These are phyloP conservation scores for Colletotrichum shisoi DNA, from an alignment of 2,329 filamentous ascomycete species.

Conservation along the genomic window DNA sequence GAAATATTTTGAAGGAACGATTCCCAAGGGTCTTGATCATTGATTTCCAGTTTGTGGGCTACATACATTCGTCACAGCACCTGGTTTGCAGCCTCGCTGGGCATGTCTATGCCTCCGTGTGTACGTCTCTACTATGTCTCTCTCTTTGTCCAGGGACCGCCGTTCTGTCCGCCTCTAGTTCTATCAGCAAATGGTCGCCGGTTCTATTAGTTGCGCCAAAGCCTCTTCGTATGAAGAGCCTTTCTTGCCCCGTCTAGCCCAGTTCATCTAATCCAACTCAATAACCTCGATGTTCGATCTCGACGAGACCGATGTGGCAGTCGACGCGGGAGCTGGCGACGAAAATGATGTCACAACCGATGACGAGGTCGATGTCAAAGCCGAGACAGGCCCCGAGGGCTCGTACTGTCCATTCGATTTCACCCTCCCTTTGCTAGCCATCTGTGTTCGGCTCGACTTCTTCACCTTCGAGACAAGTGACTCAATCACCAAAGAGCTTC, in stretches of 20 bases:
- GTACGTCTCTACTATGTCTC: not conserved
- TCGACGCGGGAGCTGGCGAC: no score
- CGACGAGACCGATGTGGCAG: not conserved
- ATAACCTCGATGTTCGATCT: not conserved
- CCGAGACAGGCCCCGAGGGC: not conserved
- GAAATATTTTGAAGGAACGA: not conserved
- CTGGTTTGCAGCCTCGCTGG: not conserved
- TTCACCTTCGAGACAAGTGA: slow-evolving; percentile 8
- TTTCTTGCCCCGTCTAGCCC: no score
- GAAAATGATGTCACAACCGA: no score
- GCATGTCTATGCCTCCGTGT: not conserved
- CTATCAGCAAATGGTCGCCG: not conserved
- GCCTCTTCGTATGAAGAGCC: not conserved
- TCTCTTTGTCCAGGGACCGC: not conserved
- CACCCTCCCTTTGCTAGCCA: not conserved
- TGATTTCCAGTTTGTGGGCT: not conserved
- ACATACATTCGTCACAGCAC: not conserved
- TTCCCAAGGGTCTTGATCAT: not conserved
- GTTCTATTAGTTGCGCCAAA: no score
- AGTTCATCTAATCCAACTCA: not conserved
- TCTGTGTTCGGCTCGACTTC: slow-evolving; percentile 4
- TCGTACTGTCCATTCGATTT: no score
- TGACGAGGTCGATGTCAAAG: not conserved
- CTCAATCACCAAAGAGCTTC: slow-evolving; percentile 18
- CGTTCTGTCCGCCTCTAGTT: not conserved